These are phyloP conservation scores for Volvariella volvacea DNA, from an alignment of 1,284 basidiomycete species.

Conservation along the genomic window DNA sequence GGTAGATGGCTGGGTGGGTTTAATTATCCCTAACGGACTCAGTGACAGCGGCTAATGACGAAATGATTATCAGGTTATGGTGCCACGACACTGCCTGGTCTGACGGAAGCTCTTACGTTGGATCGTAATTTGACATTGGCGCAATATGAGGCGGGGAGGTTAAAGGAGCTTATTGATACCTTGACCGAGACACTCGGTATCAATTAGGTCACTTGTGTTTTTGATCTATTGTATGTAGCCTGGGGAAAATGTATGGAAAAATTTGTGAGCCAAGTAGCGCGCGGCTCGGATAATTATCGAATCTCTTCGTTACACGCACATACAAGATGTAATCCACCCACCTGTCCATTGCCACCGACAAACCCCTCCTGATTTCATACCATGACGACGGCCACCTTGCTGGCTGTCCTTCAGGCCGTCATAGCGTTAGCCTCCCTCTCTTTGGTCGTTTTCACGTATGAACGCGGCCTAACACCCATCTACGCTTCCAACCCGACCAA, in stretches of 20 bases:
- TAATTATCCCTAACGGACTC: slow-evolving; percentile 1
- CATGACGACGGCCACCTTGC: no score
- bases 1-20: slow-evolving; percentile 77
- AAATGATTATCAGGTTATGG: slow-evolving; percentile 67
- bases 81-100: slow-evolving; percentile 74
- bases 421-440: slow-evolving; percentile 31
- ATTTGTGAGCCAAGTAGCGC: no score
- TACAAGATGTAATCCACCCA: no score
- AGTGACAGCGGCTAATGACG: no score
- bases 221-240: no score
- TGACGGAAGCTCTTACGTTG: slow-evolving; percentile 72
- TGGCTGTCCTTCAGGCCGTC: background rate
- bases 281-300: no score
- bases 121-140: slow-evolving; percentile 59
- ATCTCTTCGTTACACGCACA: no score
- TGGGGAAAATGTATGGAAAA: no score
- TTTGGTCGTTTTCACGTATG: slow-evolving; percentile 45
- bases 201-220: no score
- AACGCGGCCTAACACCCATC: slow-evolving; percentile 47
- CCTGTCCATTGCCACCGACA: no score
- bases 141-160: slow-evolving; percentile 53
- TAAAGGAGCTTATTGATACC: slow-evolving; percentile 29
- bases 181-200: no score
- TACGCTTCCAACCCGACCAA: slow-evolving; percentile 50
- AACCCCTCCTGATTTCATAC: no score